These are phyloP conservation scores for Suillus subalutaceus DNA, from an alignment of 768 basidiomycete species.

Conservation along the genomic window DNA sequence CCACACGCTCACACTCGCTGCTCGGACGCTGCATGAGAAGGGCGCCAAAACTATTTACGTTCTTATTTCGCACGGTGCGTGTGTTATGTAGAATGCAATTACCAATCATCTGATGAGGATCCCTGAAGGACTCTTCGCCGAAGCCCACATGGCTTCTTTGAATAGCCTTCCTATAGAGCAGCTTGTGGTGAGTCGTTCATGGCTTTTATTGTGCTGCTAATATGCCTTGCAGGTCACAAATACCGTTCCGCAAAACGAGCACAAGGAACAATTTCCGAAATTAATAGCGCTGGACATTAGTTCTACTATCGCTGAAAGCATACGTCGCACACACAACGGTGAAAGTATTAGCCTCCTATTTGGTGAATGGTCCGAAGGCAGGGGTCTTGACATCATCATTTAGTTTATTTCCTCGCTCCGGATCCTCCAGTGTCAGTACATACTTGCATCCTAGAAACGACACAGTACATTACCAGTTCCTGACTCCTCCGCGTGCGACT, in stretches of 20 bases:
- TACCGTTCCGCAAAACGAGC: constrained; percentile 83
- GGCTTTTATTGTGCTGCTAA: background rate
- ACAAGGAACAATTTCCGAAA: constrained; percentile 66
- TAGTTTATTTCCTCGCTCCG: constrained; percentile 17
- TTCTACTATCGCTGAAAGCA: constrained; percentile 92
- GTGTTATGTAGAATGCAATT: constrained; percentile 17
- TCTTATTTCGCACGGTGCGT: constrained; percentile 86
- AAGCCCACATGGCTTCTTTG: constrained; percentile 68
- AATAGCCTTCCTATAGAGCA: constrained; percentile 76
- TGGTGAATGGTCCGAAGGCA: constrained; percentile 72
- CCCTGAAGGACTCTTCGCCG: constrained; percentile 72
- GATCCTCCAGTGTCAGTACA: constrained; percentile 6
- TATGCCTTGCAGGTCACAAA: constrained; percentile 76
- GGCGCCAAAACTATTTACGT: constrained; percentile 89
- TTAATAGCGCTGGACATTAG: constrained; percentile 90
- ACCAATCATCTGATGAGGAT: constrained; percentile 13
- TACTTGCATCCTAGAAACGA: constrained; percentile 3
- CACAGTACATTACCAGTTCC: background rate
- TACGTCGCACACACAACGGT: constrained; percentile 92
- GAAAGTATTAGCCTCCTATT: constrained; percentile 90
- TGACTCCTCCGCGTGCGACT: background rate
- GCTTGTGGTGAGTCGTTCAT: constrained; percentile 67
- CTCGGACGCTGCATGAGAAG: constrained; percentile 82
- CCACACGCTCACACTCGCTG: constrained; percentile 83
- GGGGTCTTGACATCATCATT: constrained; percentile 31